These are phyloP conservation scores for Clarireedia paspali DNA, from an alignment of 2,329 filamentous ascomycete genomes.

Conservation along the genomic window DNA sequence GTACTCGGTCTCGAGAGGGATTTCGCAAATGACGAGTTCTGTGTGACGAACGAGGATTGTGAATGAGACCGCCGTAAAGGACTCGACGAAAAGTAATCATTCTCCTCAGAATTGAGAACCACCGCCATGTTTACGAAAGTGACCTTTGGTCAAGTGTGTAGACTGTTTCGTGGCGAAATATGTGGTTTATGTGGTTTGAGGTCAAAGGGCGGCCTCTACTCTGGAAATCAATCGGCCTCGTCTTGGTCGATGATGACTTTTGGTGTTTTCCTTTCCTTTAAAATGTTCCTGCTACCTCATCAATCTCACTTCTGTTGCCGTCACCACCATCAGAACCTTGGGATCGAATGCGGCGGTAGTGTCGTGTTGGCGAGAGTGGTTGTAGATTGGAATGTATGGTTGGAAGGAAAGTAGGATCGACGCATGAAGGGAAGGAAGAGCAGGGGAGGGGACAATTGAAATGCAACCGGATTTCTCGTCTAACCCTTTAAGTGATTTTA, in stretches of 20 bases:
- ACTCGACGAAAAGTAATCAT: constrained; percentile 46
- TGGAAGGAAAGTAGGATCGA: not conserved
- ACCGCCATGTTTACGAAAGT: constrained; percentile 25
- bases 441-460: not conserved
- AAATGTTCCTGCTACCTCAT: not conserved
- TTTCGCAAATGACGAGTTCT: constrained; percentile 29
- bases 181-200: constrained; percentile 4
- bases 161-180: constrained; percentile 1
- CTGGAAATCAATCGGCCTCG: not conserved
- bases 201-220: constrained; percentile 1
- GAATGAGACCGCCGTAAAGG: constrained; percentile 53
- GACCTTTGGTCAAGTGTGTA: not conserved
- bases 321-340: not conserved
- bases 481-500: not conserved
- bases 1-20: constrained; percentile 37
- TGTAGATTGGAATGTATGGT: not conserved
- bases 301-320: not conserved
- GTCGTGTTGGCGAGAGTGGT: not conserved
- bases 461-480: not conserved
- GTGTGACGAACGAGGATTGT: constrained; percentile 43
- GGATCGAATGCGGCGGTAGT: not conserved
- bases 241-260: constrained; percentile 1
- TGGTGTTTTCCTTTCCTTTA: not conserved
- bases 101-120: constrained; percentile 42
- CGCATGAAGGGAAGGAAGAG: not conserved